Conservation (phyloP, 192 early-diverging fungal species). For the Backusella westeae region DNA sequence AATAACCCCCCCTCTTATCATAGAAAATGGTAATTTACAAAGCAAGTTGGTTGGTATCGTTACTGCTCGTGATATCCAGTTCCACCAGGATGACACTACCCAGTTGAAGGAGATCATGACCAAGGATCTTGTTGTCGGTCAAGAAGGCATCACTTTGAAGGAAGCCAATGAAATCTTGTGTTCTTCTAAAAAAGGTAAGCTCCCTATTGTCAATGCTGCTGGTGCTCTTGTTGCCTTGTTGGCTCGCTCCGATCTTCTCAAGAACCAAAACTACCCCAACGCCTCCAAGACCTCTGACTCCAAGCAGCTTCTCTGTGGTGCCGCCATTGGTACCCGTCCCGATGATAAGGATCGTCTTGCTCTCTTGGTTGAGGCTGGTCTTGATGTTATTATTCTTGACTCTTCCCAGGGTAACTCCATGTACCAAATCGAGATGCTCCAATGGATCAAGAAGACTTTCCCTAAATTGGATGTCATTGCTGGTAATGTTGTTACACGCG, state of each 20-base stretch:
- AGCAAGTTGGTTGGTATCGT: slow-evolving; percentile 94
- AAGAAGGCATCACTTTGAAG: slow-evolving; percentile 81
- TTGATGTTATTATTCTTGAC: slow-evolving; percentile 94
- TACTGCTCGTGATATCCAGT: slow-evolving; percentile 95
- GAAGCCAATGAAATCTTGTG: slow-evolving; percentile 90
- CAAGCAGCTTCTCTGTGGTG: slow-evolving; percentile 92
- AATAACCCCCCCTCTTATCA: background rate
- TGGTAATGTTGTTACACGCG: slow-evolving; percentile 95
- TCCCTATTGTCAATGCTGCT: slow-evolving; percentile 88
- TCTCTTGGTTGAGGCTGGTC: slow-evolving; percentile 87
- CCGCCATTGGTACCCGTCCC: slow-evolving; percentile 88
- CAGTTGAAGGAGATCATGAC: slow-evolving; percentile 86
- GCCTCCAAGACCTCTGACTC: slow-evolving; percentile 79
- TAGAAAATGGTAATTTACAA: slow-evolving; percentile 79
- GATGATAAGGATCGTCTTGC: slow-evolving; percentile 82
- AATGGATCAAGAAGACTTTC: slow-evolving; percentile 87
- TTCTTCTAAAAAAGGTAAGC: slow-evolving; percentile 92
- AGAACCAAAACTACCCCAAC: slow-evolving; percentile 93
- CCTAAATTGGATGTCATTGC: slow-evolving; percentile 85
- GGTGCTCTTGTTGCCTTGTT: slow-evolving; percentile 87
- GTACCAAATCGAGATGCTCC: slow-evolving; percentile 94
- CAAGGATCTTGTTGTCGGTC: slow-evolving; percentile 83
- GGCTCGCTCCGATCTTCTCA: slow-evolving; percentile 92
- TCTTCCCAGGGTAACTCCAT: slow-evolving; percentile 93
- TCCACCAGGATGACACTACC: slow-evolving; percentile 67